phyloP scores from a whole-genome alignment of 2,329 filamentous ascomycete genomes.

The Phialophora verrucosa region DNA sequence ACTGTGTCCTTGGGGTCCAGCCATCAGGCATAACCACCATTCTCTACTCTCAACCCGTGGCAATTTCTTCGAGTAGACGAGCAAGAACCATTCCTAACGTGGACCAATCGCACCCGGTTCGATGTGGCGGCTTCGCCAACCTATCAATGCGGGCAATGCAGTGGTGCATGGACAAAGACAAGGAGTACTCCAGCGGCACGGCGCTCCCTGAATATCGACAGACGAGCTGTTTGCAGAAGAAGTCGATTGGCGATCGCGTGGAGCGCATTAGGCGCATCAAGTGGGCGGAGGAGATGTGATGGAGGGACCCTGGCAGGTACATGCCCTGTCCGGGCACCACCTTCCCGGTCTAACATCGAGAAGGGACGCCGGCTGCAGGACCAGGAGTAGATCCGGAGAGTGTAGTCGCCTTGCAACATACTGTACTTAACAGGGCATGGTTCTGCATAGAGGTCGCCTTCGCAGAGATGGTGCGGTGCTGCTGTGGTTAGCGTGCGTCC shows the following conservation, averaged over 20 bases:
- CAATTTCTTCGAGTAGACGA: no score
- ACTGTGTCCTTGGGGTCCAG: no score
- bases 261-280: neutral
- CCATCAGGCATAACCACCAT: no score
- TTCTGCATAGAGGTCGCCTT: neutral
- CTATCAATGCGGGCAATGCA: neutral
- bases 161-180: conserved; percentile 6
- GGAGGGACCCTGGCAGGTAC: conserved; percentile 1
- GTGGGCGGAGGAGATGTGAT: conserved; percentile 5
- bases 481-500: neutral
- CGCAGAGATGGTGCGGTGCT: neutral
- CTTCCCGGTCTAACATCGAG: neutral
- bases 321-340: neutral
- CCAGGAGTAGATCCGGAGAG: neutral
- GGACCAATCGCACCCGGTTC: neutral
- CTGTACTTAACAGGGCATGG: neutral
- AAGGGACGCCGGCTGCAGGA: neutral
- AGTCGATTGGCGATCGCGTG: neutral
- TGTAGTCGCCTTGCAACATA: neutral
- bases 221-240: neutral
- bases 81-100: neutral
- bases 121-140: neutral
- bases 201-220: neutral
- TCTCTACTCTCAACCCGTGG: no score
- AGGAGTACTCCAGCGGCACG: neutral